Conservation (phyloP, 2,329 filamentous ascomycete genomes). For the Penicillium brasilianum region DNA sequence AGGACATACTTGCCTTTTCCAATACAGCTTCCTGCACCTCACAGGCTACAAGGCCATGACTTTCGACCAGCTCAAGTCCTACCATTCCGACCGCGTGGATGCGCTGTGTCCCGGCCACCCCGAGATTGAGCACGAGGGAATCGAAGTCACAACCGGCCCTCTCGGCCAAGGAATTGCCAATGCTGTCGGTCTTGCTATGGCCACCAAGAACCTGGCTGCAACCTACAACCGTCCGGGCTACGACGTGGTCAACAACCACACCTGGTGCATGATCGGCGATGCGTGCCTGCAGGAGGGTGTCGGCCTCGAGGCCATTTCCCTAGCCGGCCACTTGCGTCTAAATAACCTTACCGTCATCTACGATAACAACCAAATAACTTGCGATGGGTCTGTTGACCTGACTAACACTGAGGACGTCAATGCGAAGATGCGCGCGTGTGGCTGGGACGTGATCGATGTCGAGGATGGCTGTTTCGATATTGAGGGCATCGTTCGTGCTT, state of each 20-base stretch:
- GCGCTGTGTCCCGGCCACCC: conserved; percentile 49
- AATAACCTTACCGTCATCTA: conserved; percentile 63
- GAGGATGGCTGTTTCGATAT: conserved; percentile 60
- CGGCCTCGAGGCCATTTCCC: conserved; percentile 58
- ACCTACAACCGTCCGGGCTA: conserved; percentile 59
- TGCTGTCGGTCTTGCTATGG: conserved; percentile 64
- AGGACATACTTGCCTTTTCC: conserved; percentile 44
- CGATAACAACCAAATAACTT: conserved; percentile 65
- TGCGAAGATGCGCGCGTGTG: conserved; percentile 61
- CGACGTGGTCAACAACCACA: conserved; percentile 57
- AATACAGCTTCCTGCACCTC: conserved; percentile 40
- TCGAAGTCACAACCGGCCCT: conserved; percentile 65
- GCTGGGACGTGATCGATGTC: conserved; percentile 62
- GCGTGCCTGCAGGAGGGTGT: conserved; percentile 63
- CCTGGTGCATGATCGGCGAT: conserved; percentile 64
- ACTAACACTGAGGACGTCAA: conserved; percentile 62
- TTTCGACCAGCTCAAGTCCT: conserved; percentile 42
- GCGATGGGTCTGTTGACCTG: conserved; percentile 60
- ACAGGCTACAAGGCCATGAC: conserved; percentile 41
- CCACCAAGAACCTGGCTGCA: conserved; percentile 60
- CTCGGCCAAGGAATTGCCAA: conserved; percentile 66
- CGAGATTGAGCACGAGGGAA: conserved; percentile 62
- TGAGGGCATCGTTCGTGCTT: conserved; percentile 52
- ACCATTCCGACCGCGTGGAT: conserved; percentile 37
- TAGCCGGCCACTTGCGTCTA: conserved; percentile 60